Conservation (phyloP, 2,329 filamentous ascomycete genomes). For the Aspergillus sp. region DNA sequence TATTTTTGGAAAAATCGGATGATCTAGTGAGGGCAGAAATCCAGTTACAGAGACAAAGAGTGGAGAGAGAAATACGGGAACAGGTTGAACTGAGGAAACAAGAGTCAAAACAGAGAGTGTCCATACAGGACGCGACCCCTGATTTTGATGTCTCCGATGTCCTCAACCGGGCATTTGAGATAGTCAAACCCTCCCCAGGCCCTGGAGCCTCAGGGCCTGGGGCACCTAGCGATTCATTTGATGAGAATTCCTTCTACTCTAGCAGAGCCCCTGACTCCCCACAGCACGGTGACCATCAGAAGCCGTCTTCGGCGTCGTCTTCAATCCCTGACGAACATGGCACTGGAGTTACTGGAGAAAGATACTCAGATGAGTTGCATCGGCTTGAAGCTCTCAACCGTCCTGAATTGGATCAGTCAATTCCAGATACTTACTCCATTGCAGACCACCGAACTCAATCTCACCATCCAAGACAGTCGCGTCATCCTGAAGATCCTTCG, state of each 20-base stretch:
- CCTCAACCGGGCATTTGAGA: constrained; percentile 66
- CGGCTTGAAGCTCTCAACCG: constrained; percentile 39
- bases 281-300: constrained; percentile 42
- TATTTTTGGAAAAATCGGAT: constrained; percentile 83
- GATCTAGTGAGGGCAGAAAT: constrained; percentile 80
- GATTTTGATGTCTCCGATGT: constrained; percentile 74
- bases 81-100: constrained; percentile 67
- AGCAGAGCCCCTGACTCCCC: constrained; percentile 81
- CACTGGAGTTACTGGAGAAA: constrained; percentile 34
- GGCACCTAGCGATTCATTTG: constrained; percentile 77
- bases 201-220: constrained; percentile 54
- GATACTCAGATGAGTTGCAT: constrained; percentile 36
- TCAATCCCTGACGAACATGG: constrained; percentile 32
- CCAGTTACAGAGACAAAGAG: constrained; percentile 73
- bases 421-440: constrained; percentile 40
- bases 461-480: constrained; percentile 29
- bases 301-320: constrained; percentile 30
- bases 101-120: constrained; percentile 50
- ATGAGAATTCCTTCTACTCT: constrained; percentile 94
- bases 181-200: constrained; percentile 68
- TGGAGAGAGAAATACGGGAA: constrained; percentile 76
- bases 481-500: constrained; percentile 20
- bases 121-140: constrained; percentile 54
- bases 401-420: constrained; percentile 38
- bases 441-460: constrained; percentile 35